Evolutionary conservation across 106 monocot species (phyloP).

Genomic region (Allium cepa): DNA sequence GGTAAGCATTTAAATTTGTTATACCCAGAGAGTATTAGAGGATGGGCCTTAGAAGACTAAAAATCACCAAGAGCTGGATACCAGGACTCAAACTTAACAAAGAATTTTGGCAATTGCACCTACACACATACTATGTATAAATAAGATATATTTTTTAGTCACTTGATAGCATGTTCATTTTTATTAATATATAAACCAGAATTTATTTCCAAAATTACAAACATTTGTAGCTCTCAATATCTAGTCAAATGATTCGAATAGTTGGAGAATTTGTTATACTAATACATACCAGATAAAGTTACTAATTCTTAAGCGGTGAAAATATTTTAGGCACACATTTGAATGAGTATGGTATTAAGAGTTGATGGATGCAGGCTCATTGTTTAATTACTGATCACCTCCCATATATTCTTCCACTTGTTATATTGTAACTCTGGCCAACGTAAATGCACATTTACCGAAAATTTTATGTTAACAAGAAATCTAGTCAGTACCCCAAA

Average conservation of each 20-base stretch:
- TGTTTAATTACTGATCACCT: constrained; percentile 60
- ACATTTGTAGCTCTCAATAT: background rate
- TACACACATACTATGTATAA: background rate
- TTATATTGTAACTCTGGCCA: constrained; percentile 62
- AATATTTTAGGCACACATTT: constrained; percentile 42
- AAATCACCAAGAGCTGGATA: too few species aligned
- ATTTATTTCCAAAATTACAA: too few species aligned
- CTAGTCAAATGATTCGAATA: background rate
- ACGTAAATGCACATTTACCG: background rate
- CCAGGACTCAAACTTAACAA: too few species aligned
- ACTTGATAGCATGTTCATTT: background rate
- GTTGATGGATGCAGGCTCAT: constrained; percentile 51
- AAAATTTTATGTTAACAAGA: background rate
- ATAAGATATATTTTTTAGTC: background rate
- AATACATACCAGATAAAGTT: constrained; percentile 37
- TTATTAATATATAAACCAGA: background rate
- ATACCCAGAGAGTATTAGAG: too few species aligned
- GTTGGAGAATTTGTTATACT: background rate
- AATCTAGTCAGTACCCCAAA: too few species aligned
- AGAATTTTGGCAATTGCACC: constrained; percentile 16
- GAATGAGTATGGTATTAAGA: constrained; percentile 49
- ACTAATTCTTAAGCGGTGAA: constrained; percentile 56
- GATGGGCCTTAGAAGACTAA: too few species aligned
- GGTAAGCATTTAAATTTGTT: too few species aligned
- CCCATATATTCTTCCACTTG: constrained; percentile 63